These are phyloP conservation scores for Kalmusia sp. DNA, from an alignment of 2,329 filamentous ascomycete genomes.

Conservation along the genomic window DNA sequence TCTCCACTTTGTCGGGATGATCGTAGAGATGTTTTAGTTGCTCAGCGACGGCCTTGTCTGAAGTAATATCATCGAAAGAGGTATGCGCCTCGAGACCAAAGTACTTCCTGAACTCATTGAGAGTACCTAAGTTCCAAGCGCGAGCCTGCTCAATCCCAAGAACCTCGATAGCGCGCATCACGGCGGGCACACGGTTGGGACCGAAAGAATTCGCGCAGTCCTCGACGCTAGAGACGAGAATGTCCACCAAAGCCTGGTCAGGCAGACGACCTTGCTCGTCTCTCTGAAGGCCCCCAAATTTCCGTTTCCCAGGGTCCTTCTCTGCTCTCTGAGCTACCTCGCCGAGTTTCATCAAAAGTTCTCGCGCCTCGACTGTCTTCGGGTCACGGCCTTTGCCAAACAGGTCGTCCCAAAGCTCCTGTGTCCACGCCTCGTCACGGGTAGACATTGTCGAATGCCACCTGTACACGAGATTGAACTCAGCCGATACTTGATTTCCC, in stretches of 20 bases:
- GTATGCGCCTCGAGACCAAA: constrained; percentile 79
- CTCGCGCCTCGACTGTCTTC: constrained; percentile 62
- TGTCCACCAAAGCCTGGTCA: constrained; percentile 78
- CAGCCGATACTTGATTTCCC: constrained; percentile 83
- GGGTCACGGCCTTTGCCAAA: constrained; percentile 58
- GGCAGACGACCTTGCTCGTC: constrained; percentile 71
- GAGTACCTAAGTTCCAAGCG: constrained; percentile 76
- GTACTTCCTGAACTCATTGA: constrained; percentile 87
- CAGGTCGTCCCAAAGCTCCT: constrained; percentile 56
- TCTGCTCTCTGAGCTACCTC: constrained; percentile 68
- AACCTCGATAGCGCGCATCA: constrained; percentile 78
- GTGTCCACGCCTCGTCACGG: constrained; percentile 81
- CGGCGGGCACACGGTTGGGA: constrained; percentile 73
- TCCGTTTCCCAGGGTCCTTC: constrained; percentile 71
- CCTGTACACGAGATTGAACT: constrained; percentile 88
- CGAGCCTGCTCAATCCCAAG: constrained; percentile 80
- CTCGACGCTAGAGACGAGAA: constrained; percentile 73
- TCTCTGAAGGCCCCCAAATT: constrained; percentile 71
- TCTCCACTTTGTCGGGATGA: constrained; percentile 79
- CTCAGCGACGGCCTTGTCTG: constrained; percentile 73
- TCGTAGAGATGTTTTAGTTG: constrained; percentile 68
- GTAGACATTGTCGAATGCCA: constrained; percentile 83
- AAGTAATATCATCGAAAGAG: constrained; percentile 84
- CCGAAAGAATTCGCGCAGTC: constrained; percentile 71
- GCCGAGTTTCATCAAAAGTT: constrained; percentile 68